Percentiles rank a stretch among this genome's conserved stretches.
Conservation (phyloP, 2,329 filamentous ascomycete species). For the Ramularia collo-cygni region DNA sequence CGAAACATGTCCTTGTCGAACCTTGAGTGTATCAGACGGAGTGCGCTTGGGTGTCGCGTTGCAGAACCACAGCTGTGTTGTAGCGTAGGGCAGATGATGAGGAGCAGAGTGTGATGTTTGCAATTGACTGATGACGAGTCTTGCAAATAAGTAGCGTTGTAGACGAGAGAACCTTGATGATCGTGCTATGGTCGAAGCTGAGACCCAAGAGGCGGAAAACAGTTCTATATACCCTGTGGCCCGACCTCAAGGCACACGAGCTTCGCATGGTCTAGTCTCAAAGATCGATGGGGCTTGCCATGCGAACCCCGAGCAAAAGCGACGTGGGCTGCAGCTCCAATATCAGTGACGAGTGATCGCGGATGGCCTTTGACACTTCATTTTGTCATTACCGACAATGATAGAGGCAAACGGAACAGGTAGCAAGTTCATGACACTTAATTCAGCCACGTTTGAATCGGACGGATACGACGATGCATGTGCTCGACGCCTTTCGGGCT, state of each 20-base stretch:
- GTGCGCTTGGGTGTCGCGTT: neutral
- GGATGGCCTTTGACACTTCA: neutral
- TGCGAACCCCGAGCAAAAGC: conserved; percentile 12
- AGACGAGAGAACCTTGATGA: conserved; percentile 4
- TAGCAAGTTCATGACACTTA: neutral
- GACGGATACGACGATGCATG: too few relatives aligned
- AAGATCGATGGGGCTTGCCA: conserved; percentile 5
- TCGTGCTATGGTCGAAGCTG: conserved; percentile 7
- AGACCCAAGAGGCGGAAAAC: conserved; percentile 10
- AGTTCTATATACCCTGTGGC: conserved; percentile 17
- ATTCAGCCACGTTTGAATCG: neutral
- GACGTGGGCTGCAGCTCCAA: conserved; percentile 7
- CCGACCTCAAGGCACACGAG: conserved; percentile 7
- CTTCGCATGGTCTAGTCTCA: conserved; percentile 6
- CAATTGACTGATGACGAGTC: conserved; percentile 2
- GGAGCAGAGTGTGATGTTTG: neutral
- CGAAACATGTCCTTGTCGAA: conserved; percentile 14
- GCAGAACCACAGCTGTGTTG: too few relatives aligned
- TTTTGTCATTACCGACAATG: neutral
- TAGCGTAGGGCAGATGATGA: too few relatives aligned
- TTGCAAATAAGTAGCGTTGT: neutral
- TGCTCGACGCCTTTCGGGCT: too few relatives aligned
- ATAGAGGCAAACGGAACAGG: neutral
- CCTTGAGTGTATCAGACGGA: too few relatives aligned
- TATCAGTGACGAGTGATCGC: neutral